Evolutionary conservation across 2,329 filamentous ascomycete species (phyloP), one percentile per base, ranked within the genome.

Genomic region (Xylogone sp.): DNA sequence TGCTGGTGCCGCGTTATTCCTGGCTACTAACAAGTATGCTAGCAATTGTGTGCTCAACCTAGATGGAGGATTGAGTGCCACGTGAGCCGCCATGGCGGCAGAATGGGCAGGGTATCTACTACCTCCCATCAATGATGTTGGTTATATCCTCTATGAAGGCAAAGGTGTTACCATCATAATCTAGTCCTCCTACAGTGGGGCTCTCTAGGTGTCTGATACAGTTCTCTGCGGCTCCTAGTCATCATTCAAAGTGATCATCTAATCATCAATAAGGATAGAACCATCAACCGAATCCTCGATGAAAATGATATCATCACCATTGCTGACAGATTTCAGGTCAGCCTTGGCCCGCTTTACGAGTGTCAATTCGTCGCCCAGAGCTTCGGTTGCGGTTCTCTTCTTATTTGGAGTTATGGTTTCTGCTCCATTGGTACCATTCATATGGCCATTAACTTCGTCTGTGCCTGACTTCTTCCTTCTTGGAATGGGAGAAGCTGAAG

Each of bases 21-120:
- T 96, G 16, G 86, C 82, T 24, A 77, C 78, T 45, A 96, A 94
- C 68, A 73, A 81, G 56, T 96, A 93, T 69, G 88, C 90, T 51
- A 93, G 93, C 67, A 95, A 95, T 59, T 94, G 89, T 67, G 78
- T 92, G 47, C 75, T 96, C 48, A 94, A 92, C 67, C 75, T 96
- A 22, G 91, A 96, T 68, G 91, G 91, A 16, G 91, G 91, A 1
- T 68, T 95, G 59, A 91, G 87, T 67, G 88, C 87, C 47, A 60
- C 71, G 48, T 88, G 66, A 76, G 49, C 27, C 16, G 12, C 42
- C 42, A 42, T 56, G 20, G 34, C 34, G n/a, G 45, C 29, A 22
- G 19, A 20, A 20, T 46, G n/a, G 12, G 34, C n/a, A 9, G 34
- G 8, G n/a, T 39, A 39, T 39, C n/a, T 4, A 18, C 34, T 27